These are phyloP conservation scores for Saccharomycopsis vini DNA, from an alignment of 805 yeast genomes.

Conservation along the genomic window DNA sequence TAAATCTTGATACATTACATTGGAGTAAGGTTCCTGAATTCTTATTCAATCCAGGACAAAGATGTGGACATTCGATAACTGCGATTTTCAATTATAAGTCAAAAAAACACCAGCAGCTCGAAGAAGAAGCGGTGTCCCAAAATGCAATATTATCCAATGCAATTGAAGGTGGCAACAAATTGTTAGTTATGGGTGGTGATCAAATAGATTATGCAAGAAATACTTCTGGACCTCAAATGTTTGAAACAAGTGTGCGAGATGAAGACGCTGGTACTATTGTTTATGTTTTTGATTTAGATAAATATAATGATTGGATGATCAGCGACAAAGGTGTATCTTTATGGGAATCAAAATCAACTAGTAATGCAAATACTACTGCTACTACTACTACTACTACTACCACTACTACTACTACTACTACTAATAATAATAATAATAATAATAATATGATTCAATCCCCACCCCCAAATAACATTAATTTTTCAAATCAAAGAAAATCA, in stretches of 20 bases:
- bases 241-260: constrained; percentile 43
- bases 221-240: constrained; percentile 37
- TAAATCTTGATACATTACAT: constrained; percentile 59
- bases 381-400: too few species aligned
- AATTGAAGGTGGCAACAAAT: constrained; percentile 39
- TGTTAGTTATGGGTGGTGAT: constrained; percentile 90
- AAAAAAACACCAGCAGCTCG: constrained; percentile 8
- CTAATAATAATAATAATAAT: too few species aligned
- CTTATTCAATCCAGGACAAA: constrained; percentile 58
- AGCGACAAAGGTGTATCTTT: constrained; percentile 13
- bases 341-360: constrained; percentile 5
- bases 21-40: constrained; percentile 51
- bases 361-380: not conserved
- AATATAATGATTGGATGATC: constrained; percentile 19
- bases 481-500: too few species aligned
- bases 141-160: constrained; percentile 14
- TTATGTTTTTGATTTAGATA: constrained; percentile 49
- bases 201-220: constrained; percentile 53
- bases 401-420: too few species aligned
- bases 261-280: constrained; percentile 53
- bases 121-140: constrained; percentile 9
- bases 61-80: constrained; percentile 89
- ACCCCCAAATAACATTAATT: too few species aligned
- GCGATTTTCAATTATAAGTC: constrained; percentile 41
- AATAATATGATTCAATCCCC: too few species aligned